phyloP scores from a whole-genome alignment of 2,329 filamentous ascomycete genomes.

The Mycosphaerella arachidis region DNA sequence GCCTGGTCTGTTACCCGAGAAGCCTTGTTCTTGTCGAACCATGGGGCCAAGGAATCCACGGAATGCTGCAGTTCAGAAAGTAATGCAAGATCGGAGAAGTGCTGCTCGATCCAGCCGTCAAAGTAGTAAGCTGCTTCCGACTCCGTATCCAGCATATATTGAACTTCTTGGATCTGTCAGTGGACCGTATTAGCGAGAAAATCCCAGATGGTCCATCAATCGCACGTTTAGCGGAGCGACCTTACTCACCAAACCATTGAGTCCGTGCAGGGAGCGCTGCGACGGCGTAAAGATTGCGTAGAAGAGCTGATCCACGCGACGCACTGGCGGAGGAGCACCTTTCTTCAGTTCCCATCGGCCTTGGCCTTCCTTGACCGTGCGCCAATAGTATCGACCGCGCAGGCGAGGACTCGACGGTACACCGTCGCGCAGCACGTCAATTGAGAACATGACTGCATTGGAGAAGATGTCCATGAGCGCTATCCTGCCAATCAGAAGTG shows the following conservation, averaged over 20 bases:
- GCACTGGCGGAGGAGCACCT: slow-evolving; percentile 6
- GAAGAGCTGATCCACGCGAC: slow-evolving; percentile 14
- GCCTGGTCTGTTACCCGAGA: slow-evolving; percentile 3
- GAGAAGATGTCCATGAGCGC: slow-evolving; percentile 32
- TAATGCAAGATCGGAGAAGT: slow-evolving; percentile 28
- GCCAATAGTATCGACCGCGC: slow-evolving; percentile 13
- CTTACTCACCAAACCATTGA: slow-evolving; percentile 3
- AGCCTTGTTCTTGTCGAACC: slow-evolving; percentile 13
- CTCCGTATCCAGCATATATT: slow-evolving; percentile 27
- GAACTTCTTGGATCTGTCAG: background rate
- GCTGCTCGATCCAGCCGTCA: slow-evolving; percentile 21
- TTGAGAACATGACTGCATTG: background rate
- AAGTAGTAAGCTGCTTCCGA: slow-evolving; percentile 20
- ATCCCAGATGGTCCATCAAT: too few relatives aligned
- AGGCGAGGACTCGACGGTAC: slow-evolving; percentile 22
- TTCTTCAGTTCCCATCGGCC: slow-evolving; percentile 4
- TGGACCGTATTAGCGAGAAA: background rate
- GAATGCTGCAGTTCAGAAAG: slow-evolving; percentile 20
- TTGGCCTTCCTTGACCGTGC: background rate
- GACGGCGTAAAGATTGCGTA: slow-evolving; percentile 29
- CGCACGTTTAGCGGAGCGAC: too few relatives aligned
- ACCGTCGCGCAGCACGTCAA: slow-evolving; percentile 8
- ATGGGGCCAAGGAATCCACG: slow-evolving; percentile 12
- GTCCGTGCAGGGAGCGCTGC: slow-evolving; percentile 18
- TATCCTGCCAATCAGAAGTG: slow-evolving; percentile 30